Conservation (phyloP, 2,329 filamentous ascomycete species). For the Davidsoniella eucalypti region DNA sequence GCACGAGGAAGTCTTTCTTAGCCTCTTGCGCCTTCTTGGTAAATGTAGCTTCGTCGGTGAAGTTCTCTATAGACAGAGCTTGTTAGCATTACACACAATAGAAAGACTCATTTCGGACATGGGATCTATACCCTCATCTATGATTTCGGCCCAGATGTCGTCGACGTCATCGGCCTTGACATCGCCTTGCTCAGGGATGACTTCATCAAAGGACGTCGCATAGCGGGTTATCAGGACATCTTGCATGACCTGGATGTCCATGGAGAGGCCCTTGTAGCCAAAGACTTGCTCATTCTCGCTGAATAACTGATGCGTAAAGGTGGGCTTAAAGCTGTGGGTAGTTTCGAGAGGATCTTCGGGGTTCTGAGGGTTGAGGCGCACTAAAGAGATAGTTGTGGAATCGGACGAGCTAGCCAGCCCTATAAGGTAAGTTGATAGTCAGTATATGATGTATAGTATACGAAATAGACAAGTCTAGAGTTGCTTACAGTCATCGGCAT, state of each 20-base stretch:
- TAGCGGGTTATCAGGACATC: slow-evolving; percentile 23
- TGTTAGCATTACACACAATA: slow-evolving; percentile 25
- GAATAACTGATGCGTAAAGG: slow-evolving; percentile 83
- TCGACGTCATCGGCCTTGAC: slow-evolving; percentile 9
- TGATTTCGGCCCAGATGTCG: slow-evolving; percentile 8
- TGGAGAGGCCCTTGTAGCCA: slow-evolving; percentile 67
- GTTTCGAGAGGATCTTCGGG: slow-evolving; percentile 26
- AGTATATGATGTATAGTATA: too few species aligned
- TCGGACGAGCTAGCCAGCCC: slow-evolving; percentile 46
- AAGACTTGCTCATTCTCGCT: slow-evolving; percentile 86
- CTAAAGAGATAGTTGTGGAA: slow-evolving; percentile 44
- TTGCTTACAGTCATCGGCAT: slow-evolving; percentile 9
- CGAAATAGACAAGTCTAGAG: neutral
- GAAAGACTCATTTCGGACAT: neutral
- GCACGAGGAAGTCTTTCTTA: neutral
- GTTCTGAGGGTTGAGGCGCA: slow-evolving; percentile 31
- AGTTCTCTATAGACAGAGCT: slow-evolving; percentile 49
- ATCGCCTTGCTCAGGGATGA: slow-evolving; percentile 9
- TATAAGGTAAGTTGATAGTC: slow-evolving; percentile 17
- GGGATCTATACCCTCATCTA: slow-evolving; percentile 6
- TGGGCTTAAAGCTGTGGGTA: slow-evolving; percentile 59
- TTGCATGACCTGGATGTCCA: slow-evolving; percentile 51
- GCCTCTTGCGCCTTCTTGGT: slow-evolving; percentile 24
- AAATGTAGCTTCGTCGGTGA: slow-evolving; percentile 43
- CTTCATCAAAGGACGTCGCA: slow-evolving; percentile 2